A percentile compares a stretch with the other conserved stretches of the same genome.
Conservation (phyloP, 495 filamentous ascomycete species). For the Hamigera avellanea region DNA sequence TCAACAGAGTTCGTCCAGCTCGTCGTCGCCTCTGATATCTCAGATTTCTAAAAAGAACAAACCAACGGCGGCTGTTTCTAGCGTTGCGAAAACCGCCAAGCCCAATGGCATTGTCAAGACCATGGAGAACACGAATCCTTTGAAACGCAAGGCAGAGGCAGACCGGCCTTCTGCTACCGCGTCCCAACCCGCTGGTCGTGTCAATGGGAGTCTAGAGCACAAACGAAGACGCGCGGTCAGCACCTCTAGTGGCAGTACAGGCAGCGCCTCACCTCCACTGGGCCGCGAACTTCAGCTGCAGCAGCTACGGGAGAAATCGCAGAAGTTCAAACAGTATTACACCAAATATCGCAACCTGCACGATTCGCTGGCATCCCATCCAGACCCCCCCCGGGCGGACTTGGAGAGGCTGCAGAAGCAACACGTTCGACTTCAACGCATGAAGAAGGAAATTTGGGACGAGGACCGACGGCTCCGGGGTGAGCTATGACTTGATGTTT, state of each 20-base stretch:
- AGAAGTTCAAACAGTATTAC: conserved; percentile 50
- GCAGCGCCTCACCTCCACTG: conserved; percentile 32
- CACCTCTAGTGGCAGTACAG: conserved; percentile 35
- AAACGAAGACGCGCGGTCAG: conserved; percentile 36
- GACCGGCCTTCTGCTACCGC: conserved; percentile 18
- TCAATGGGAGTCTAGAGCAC: conserved; percentile 24
- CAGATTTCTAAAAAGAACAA: conserved; percentile 23
- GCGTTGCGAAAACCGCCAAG: conserved; percentile 10
- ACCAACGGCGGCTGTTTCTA: conserved; percentile 4
- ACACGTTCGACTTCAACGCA: conserved; percentile 43
- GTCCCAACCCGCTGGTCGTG: conserved; percentile 11
- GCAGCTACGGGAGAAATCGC: conserved; percentile 41
- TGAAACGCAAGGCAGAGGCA: conserved; percentile 38
- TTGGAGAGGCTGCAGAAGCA: conserved; percentile 47
- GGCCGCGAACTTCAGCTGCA: conserved; percentile 28
- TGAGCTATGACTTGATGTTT: conserved; percentile 7
- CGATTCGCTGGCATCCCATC: conserved; percentile 37
- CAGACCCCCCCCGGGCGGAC: conserved; percentile 42
- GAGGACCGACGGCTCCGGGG: conserved; percentile 24
- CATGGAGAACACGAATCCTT: conserved; percentile 15
- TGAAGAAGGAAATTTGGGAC: conserved; percentile 60
- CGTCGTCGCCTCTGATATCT: conserved; percentile 33
- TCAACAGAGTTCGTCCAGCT: conserved; percentile 31
- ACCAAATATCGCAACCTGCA: conserved; percentile 52
- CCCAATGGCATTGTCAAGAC: conserved; percentile 19